Conservation (phyloP, 495 filamentous ascomycete species). For the Pseudotulostoma volvatum region DNA sequence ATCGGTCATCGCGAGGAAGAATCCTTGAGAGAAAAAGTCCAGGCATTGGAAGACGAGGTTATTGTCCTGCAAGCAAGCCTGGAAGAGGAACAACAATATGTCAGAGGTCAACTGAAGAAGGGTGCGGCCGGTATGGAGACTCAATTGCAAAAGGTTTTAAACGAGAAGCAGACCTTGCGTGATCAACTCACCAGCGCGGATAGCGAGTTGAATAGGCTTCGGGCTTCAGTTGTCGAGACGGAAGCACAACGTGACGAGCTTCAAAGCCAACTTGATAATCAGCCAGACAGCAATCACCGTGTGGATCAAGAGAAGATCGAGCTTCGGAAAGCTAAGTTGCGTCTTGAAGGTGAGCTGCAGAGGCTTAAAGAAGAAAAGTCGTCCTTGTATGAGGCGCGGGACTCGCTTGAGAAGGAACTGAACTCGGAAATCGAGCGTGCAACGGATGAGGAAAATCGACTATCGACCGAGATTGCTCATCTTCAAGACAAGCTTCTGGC, state of each 20-base stretch:
- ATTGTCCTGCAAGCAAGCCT: conserved; percentile 56
- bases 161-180: conserved; percentile 44
- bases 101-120: conserved; percentile 36
- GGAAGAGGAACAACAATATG: conserved; percentile 57
- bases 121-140: conserved; percentile 29
- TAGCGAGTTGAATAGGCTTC: conserved; percentile 42
- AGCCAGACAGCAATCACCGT: conserved; percentile 36
- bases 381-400: conserved; percentile 30
- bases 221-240: conserved; percentile 31
- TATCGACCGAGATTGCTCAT: conserved; percentile 40
- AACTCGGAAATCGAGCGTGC: conserved; percentile 38
- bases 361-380: conserved; percentile 41
- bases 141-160: conserved; percentile 31
- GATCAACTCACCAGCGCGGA: conserved; percentile 46
- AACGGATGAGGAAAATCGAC: conserved; percentile 37
- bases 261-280: conserved; percentile 36
- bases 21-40: conserved; percentile 46
- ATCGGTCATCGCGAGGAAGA: conserved; percentile 47
- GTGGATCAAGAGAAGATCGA: conserved; percentile 47
- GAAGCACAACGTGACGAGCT: conserved; percentile 51
- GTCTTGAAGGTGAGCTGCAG: conserved; percentile 42
- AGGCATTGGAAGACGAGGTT: conserved; percentile 66
- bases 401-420: conserved; percentile 38
- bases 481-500: conserved; percentile 32
- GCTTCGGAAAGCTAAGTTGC: conserved; percentile 39